Percentiles rank a stretch among this genome's conserved stretches.
Conservation (phyloP, 768 basidiomycete species). For the Sistotremastrum suecicum region DNA sequence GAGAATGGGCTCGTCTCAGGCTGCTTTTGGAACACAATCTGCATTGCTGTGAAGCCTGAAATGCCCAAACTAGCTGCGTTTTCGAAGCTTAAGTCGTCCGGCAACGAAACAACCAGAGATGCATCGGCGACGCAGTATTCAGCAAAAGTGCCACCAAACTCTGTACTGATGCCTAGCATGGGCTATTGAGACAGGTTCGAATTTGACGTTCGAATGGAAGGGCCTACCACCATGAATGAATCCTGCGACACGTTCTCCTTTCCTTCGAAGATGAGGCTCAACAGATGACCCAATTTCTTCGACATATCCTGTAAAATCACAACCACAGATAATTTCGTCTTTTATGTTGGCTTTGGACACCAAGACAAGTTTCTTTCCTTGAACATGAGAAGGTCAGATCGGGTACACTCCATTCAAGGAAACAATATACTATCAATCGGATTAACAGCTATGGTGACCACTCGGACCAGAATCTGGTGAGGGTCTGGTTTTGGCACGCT, state of each 20-base stretch:
- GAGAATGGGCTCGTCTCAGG: constrained; percentile 1
- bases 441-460: too few relatives aligned
- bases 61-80: constrained; percentile 7
- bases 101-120: constrained; percentile 1
- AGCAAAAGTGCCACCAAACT: background rate
- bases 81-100: constrained; percentile 7
- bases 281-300: background rate
- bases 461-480: too few relatives aligned
- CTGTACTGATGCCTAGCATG: background rate
- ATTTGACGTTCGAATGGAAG: background rate
- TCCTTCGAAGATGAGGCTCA: background rate
- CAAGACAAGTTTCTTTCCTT: too few relatives aligned
- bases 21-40: constrained; percentile 4
- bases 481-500: too few relatives aligned
- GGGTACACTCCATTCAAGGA: too few relatives aligned
- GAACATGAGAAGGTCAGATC: too few relatives aligned
- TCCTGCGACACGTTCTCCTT: background rate
- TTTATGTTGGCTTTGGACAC: too few relatives aligned
- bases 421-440: too few relatives aligned
- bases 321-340: background rate
- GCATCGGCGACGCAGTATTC: too few relatives aligned
- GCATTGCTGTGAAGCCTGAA: constrained; percentile 6
- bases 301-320: background rate
- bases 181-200: background rate
- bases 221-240: background rate